Base-by-base conservation (phyloP, 768 basidiomycete species). In the Roridomyces roridus region DNA sequence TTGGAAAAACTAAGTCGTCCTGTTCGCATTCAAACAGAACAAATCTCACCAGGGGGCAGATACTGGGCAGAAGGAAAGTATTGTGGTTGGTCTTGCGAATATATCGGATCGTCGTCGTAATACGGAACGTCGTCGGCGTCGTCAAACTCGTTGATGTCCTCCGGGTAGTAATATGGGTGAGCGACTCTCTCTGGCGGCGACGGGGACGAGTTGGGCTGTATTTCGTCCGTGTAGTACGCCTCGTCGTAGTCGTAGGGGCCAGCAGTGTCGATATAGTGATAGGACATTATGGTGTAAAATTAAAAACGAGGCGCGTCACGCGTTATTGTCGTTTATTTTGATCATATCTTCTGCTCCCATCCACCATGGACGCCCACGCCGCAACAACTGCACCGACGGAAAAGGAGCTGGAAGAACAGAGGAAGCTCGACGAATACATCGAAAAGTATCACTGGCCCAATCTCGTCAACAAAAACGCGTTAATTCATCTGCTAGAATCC, bases 361-460 rank as follows among this genome's bases (percentile, higher is more conserved):
- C 14, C 12, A 26, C 10, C 50, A 4, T n/a, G 23, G 49, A n/a
- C 4, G 58, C 58, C 56, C 56, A 62, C 47, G 55, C 55, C 15
- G 41, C 34, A 21, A 43, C 44, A 3, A 51, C 51, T 1, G 40
- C 50, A 23, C 41, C 10, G 20, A 34, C 39, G 4, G 15, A 46
- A 23, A 62, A 62, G 24, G 72, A 70, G 52, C 73, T 80, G 59
- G 79, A 79, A 57, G 67, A 78, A 42, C 72, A 81, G 44, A 76
- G 78, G 44, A 82, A 85, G 65, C 76, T 89, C 21, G 86, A 91
- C 63, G 89, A 92, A 68, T 91, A 88, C 67, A 89, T 91, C 51
- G 87, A 90, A 68, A 91, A 87, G 91, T 89, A 63, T 56, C 66
- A 51, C 45, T 23, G 28, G 51, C 39, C 61, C 57, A 21, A 43